These are phyloP conservation scores for Exophiala sp. DNA, from an alignment of 2,329 filamentous ascomycete genomes.

Conservation along the genomic window DNA sequence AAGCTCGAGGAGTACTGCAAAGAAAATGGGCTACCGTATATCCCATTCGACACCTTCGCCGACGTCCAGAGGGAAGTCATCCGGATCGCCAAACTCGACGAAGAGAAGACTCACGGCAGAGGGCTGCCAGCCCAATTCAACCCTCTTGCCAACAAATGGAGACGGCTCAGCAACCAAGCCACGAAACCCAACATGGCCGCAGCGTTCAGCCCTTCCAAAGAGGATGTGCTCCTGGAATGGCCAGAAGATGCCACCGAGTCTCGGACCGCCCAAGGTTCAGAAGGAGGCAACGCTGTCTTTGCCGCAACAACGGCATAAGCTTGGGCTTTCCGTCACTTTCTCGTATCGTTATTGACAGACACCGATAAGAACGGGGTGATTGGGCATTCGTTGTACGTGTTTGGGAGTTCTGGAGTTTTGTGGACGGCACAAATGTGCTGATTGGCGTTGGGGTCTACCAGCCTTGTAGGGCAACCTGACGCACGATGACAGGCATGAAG, in stretches of 20 bases:
- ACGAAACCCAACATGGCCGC: slow-evolving; percentile 45
- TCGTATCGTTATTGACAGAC: background rate
- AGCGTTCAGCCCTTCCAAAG: slow-evolving; percentile 48
- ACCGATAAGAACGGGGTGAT: too few species aligned
- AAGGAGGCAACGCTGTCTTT: slow-evolving; percentile 8
- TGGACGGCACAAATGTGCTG: background rate
- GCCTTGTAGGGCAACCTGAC: too few species aligned
- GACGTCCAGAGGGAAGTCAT: slow-evolving; percentile 59
- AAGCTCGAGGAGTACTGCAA: slow-evolving; percentile 61
- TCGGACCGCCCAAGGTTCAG: slow-evolving; percentile 29
- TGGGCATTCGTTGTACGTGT: too few species aligned
- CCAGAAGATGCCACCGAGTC: slow-evolving; percentile 52
- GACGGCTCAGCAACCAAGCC: slow-evolving; percentile 54
- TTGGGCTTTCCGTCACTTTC: background rate
- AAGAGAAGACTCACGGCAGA: slow-evolving; percentile 54
- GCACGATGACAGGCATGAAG: background rate
- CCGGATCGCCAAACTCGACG: slow-evolving; percentile 54
- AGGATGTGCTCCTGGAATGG: slow-evolving; percentile 60
- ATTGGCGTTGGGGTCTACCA: background rate
- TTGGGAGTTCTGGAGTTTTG: background rate
- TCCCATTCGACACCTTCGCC: slow-evolving; percentile 60
- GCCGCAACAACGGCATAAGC: slow-evolving; percentile 16
- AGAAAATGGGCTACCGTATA: slow-evolving; percentile 56
- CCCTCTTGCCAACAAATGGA: slow-evolving; percentile 63
- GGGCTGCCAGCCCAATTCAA: slow-evolving; percentile 59